Base-by-base conservation (phyloP, 2,329 filamentous ascomycete species). In the Colletotrichum spaethianum region DNA sequence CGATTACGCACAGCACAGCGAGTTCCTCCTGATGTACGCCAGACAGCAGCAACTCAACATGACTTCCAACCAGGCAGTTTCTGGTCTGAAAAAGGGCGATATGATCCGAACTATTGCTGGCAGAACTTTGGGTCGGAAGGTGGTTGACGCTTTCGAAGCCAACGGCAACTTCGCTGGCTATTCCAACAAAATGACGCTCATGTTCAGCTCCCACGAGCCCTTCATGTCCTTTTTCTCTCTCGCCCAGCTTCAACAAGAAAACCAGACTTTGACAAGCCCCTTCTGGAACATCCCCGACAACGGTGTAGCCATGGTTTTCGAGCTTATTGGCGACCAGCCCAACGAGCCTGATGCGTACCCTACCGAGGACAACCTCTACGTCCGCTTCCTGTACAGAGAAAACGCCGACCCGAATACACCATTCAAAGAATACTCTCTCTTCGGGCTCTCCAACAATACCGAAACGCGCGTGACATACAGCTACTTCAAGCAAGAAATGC, bases 301-400 rank as follows among this genome's bases (percentile, higher is more conserved):
- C 46, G 94, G 94, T 0, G 92, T 91, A 1, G 88, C 90, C 50
- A 92, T 97, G 87, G 85, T 89, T 0, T 95, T 96, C 78, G 95
- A 98, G 82, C 80, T 91, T 23, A 79, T 85, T 42, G 79, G 80
- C 14, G 74, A 79, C 20, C 69, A 79, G 70, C 53, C 71, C 63
- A 63, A 74, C 50, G 74, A 75, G 33, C 31, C 71, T 70, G 70
- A 77, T 2, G 33, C 55, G 0, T 80, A 78, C 63, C 83, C 84
- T 0, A 57, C 74, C 2, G 67, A 75, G 0, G 76, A 82, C 12
- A 82, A 87, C 26, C 80, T 91, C 20, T 83, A 80, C 68, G 85
- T 91, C 5, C 86, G 89, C n/a, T 89, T 91, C 77, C 78, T 87
- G 4, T 91, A 90, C 80, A 85, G 87, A 40, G 85, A 86, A 52